Evolutionary conservation across 257 asterid genomes (phyloP), one percentile per base, ranked within the genome.

Genomic region (Nicotiana attenuata): DNA sequence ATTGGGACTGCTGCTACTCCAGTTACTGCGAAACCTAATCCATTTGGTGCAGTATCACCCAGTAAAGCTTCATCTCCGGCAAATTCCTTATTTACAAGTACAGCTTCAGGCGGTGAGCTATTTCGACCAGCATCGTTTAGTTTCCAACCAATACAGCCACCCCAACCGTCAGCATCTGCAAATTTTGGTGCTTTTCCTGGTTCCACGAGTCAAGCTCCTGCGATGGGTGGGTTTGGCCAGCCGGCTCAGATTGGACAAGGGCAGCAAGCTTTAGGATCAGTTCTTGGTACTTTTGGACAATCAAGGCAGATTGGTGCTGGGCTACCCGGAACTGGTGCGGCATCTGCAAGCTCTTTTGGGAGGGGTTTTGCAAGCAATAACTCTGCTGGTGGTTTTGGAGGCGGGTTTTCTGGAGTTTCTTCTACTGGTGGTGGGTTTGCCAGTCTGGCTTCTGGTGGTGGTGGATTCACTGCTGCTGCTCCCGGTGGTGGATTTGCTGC

Each of bases 241-340:
- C 97, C 93, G 28, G 85, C 97, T 55, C 90, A 89, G 35, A 33
- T 92, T 81, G 98, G 99, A 83, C 88, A 89, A 20, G 98, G 97
- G 67, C 97, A 95, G 84, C 91, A 93, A 77, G 93, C 97, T 82
- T 89, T 96, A 45, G 99, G 97, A 56, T 92, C 98, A 14, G 94
- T 94, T 76, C 97, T 96, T 81, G 99, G 99, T 89, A 67, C 89
- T 82, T 96, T 96, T 90, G 99, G 98, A 85, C 98, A 94, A 86
- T 91, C 98, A 64, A 92, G 99, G 86, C 99, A 94, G 90, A 81
- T 94, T 83, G 99, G 99, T 78, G 80, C 90, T 77, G 92, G 94
- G 65, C 83, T 90, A 69, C 90, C 93, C 0, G 97, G 91, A 86
- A 91, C 85, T 87, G 89, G 88, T 85, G 84, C 80, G 81, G 88